Percentiles rank a stretch among this genome's conserved stretches.
phyloP scores from a whole-genome alignment of 306 rosid genomes.

The Fagus crenata region DNA sequence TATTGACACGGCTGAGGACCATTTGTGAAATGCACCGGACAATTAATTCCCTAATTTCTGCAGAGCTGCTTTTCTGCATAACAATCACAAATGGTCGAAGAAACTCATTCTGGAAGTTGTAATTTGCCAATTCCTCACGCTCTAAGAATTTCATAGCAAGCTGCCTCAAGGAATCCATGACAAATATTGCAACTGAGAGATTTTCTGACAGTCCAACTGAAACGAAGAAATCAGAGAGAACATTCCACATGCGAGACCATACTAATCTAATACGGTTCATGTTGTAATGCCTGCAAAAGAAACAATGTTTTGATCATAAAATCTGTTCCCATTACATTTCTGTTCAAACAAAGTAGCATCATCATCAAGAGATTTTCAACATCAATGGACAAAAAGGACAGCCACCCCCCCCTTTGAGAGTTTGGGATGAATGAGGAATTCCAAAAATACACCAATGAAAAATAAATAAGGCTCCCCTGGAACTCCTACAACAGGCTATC shows the following conservation, averaged over 20 bases:
- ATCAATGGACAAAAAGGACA: slow-evolving; percentile 14
- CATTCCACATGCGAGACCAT: slow-evolving; percentile 99
- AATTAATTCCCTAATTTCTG: slow-evolving; percentile 92
- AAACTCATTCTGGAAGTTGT: slow-evolving; percentile 97
- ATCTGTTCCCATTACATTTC: slow-evolving; percentile 8
- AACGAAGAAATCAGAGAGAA: slow-evolving; percentile 97
- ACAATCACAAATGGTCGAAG: slow-evolving; percentile 96
- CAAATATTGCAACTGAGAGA: slow-evolving; percentile 97
- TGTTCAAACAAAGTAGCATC: slow-evolving; percentile 16
- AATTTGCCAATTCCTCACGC: slow-evolving; percentile 98
- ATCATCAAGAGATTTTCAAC: slow-evolving; percentile 7
- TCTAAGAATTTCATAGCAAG: slow-evolving; percentile 98
- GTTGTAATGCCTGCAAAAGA: slow-evolving; percentile 92
- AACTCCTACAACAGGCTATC: not conserved
- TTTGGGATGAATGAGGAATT: not conserved
- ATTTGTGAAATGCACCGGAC: slow-evolving; percentile 98
- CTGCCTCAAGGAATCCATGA: slow-evolving; percentile 97
- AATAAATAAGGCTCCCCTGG: not conserved
- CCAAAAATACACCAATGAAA: slow-evolving; percentile 1
- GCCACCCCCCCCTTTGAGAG: not conserved
- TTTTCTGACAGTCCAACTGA: slow-evolving; percentile 95
- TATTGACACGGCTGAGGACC: slow-evolving; percentile 96
- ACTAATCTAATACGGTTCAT: slow-evolving; percentile 98
- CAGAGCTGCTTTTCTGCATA: slow-evolving; percentile 85
- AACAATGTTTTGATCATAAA: slow-evolving; percentile 32